A percentile compares a stretch with the other conserved stretches of the same genome.
These are phyloP conservation scores for Letharia lupina DNA, from an alignment of 495 filamentous ascomycete species.

Conservation along the genomic window DNA sequence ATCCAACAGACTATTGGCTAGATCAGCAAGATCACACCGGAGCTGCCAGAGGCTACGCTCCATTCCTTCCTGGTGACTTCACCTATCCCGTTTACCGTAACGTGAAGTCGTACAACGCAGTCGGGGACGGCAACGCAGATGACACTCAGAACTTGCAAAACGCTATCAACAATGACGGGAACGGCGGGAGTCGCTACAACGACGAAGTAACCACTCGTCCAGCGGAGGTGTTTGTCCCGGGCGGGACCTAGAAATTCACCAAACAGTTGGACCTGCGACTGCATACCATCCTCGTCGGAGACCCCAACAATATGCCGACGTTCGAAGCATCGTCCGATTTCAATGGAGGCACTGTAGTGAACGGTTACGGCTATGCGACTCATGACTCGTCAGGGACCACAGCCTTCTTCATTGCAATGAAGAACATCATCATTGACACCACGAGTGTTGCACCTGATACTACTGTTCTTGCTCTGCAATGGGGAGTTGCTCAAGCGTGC, in stretches of 20 bases:
- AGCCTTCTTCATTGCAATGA: conserved; percentile 39
- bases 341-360: background rate
- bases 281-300: background rate
- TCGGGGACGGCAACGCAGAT: conserved; percentile 17
- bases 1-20: background rate
- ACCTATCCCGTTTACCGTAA: conserved; percentile 50
- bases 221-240: conserved; percentile 43
- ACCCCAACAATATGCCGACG: background rate
- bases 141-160: conserved; percentile 38
- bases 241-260: conserved; percentile 38
- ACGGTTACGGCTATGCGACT: conserved; percentile 26
- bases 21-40: background rate
- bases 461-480: conserved; percentile 38
- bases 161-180: conserved; percentile 34
- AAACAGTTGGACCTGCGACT: conserved; percentile 20
- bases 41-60: conserved; percentile 31
- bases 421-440: conserved; percentile 37
- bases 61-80: conserved; percentile 30
- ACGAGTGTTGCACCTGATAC: conserved; percentile 25
- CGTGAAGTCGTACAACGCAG: conserved; percentile 45
- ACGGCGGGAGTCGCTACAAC: conserved; percentile 32
- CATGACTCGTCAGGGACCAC: conserved; percentile 29
- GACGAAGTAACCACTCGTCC: conserved; percentile 31
- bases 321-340: background rate
- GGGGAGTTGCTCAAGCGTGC: conserved; percentile 64